Percentiles rank a stretch among this genome's conserved stretches.
Evolutionary conservation across 805 yeast species (phyloP).

Genomic region (Starmera caribaea): DNA sequence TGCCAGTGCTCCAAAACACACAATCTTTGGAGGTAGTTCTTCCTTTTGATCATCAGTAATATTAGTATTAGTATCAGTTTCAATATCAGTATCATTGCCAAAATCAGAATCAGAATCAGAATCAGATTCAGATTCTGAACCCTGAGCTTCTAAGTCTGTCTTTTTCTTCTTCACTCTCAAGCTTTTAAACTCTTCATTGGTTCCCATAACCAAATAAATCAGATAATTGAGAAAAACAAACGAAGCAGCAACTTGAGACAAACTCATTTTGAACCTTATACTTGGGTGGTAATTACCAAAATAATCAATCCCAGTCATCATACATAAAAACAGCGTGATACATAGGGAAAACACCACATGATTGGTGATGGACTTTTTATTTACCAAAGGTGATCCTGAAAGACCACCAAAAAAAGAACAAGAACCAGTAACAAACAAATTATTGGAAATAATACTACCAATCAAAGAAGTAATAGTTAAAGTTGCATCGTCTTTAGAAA

Average conservation of each 20-base stretch:
- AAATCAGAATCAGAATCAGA: not conserved
- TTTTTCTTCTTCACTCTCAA: slow-evolving; percentile 5
- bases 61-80: not conserved
- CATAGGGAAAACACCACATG: slow-evolving; percentile 13
- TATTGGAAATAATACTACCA: slow-evolving; percentile 37
- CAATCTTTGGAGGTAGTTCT: slow-evolving; percentile 8
- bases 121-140: not conserved
- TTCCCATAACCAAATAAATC: slow-evolving; percentile 11
- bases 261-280: slow-evolving; percentile 11
- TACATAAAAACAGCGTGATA: slow-evolving; percentile 7
- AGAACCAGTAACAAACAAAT: slow-evolving; percentile 24
- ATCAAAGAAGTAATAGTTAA: slow-evolving; percentile 41
- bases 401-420: slow-evolving; percentile 16
- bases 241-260: slow-evolving; percentile 13
- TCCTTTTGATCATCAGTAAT: slow-evolving; percentile 3
- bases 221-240: slow-evolving; percentile 13
- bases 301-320: slow-evolving; percentile 12
- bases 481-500: slow-evolving; percentile 35
- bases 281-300: slow-evolving; percentile 7
- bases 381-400: slow-evolving; percentile 7
- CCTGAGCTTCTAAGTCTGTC: slow-evolving; percentile 3
- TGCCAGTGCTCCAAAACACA: slow-evolving; percentile 13
- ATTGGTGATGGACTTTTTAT: slow-evolving; percentile 9
- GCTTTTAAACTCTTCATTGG: slow-evolving; percentile 13
- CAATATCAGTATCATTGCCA: not conserved